phyloP scores from a whole-genome alignment of 2,329 filamentous ascomycete genomes.

The Epichloe baconii region DNA sequence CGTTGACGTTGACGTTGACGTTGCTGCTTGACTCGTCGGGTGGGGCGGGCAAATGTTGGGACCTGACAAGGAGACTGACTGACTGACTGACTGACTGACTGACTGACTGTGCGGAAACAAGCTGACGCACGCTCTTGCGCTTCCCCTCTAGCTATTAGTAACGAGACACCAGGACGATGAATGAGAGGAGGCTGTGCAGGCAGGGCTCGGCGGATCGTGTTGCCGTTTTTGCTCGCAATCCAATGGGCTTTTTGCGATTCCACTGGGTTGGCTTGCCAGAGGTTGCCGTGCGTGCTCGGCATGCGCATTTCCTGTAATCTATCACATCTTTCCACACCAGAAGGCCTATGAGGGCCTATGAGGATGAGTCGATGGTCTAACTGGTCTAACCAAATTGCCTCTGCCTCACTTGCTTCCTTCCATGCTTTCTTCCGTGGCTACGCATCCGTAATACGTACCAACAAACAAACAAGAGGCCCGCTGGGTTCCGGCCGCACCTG shows the following conservation, averaged over 20 bases:
- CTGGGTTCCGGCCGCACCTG: not conserved
- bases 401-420: not conserved
- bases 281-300: not conserved
- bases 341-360: not conserved
- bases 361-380: not conserved
- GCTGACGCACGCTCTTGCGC: not conserved
- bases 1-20: slow-evolving; percentile 5
- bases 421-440: not conserved
- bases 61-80: not conserved
- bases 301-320: not conserved
- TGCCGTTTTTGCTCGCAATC: not conserved
- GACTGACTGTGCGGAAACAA: too few relatives aligned
- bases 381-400: not conserved
- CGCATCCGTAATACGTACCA: not conserved
- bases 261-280: not conserved
- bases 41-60: not conserved
- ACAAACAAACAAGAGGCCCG: too few relatives aligned
- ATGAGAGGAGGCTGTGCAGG: not conserved
- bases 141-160: not conserved
- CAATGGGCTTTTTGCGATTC: too few relatives aligned
- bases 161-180: not conserved
- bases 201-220: not conserved
- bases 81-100: too few relatives aligned
- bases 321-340: not conserved
- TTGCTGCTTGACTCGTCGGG: slow-evolving; percentile 4